Evolutionary conservation across 148 eudicot genomes (phyloP), one percentile per base, ranked within the genome.

Genomic region (Vaccinium macrocarpon): DNA sequence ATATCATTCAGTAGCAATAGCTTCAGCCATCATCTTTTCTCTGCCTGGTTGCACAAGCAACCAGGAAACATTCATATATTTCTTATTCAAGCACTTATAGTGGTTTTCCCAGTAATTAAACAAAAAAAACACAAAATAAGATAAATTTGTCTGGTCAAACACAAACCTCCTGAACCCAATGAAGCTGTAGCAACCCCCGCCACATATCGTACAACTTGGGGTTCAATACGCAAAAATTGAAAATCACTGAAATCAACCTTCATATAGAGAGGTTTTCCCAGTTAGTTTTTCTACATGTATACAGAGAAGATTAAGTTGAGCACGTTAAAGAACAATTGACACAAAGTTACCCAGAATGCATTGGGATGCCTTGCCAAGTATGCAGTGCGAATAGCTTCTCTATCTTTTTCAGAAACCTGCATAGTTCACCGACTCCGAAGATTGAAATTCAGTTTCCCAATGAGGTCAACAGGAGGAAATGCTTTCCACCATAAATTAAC

Each of bases 211-310:
- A 97, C 93, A 64, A 92, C 93, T 92, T 90, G 90, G 52, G 98
- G 99, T 83, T 93, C 92, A 87, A 97, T 97, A 66, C 92, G 92
- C 86, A 97, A 32, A 87, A 95, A 95, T 87, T 95, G 98, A 83
- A 97, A 97, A 89, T 97, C 99, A 82, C 98, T 98, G 88, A 93
- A 94, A 88, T 95, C 98, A 74, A 95, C 98, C 98, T 97, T 90
- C 90, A 90, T 9, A 89, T n/a, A 83, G 73, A 76, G 89, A 72
- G 50, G 18, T 59, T 80, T 32, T 50, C 74, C 70, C 21, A 71
- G 68, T 42, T 73, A 86, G 19, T 73, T 84, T 49, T 51, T 85
- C 59, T 29, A 32, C 66, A 82, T 57, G 3, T n/a, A 14, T 80
- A 86, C 62, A 83, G 49, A 49, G 53, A 8, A 64, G 19, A 27